These are phyloP conservation scores for Lophiotrema nucula DNA, from an alignment of 495 filamentous ascomycete genomes.

Conservation along the genomic window DNA sequence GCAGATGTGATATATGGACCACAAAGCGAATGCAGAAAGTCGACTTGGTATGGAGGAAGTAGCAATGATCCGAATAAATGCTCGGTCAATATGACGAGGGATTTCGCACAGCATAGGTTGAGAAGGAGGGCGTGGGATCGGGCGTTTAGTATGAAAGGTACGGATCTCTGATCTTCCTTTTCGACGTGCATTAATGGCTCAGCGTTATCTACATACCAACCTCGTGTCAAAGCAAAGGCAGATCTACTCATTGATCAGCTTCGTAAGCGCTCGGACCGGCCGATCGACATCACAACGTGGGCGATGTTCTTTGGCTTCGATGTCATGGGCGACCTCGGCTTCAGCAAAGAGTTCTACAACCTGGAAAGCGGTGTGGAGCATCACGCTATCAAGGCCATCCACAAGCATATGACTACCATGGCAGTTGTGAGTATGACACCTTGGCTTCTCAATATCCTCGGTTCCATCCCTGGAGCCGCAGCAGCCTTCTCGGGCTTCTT, in stretches of 20 bases:
- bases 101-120: slow-evolving; percentile 24
- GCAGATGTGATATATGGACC: slow-evolving; percentile 40
- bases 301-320: slow-evolving; percentile 44
- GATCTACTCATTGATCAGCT: slow-evolving; percentile 10
- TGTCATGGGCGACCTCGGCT: slow-evolving; percentile 42
- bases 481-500: slow-evolving; percentile 19
- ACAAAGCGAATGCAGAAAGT: slow-evolving; percentile 41
- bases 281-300: slow-evolving; percentile 40
- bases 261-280: slow-evolving; percentile 14
- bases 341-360: slow-evolving; percentile 41
- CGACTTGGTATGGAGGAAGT: slow-evolving; percentile 42
- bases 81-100: slow-evolving; percentile 44
- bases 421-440: slow-evolving; percentile 21
- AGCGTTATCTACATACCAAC: slow-evolving; percentile 15
- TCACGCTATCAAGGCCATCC: slow-evolving; percentile 20
- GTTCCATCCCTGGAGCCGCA: slow-evolving; percentile 12
- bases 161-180: no score
- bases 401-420: slow-evolving; percentile 27
- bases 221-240: slow-evolving; percentile 10
- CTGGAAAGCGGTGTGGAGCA: slow-evolving; percentile 33
- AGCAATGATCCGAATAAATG: slow-evolving; percentile 36
- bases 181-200: no score
- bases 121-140: slow-evolving; percentile 19
- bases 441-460: slow-evolving; percentile 18
- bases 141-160: slow-evolving; percentile 15